Evolutionary conservation across 169 alveolate species (phyloP).

Genomic region (Theileria equi): DNA sequence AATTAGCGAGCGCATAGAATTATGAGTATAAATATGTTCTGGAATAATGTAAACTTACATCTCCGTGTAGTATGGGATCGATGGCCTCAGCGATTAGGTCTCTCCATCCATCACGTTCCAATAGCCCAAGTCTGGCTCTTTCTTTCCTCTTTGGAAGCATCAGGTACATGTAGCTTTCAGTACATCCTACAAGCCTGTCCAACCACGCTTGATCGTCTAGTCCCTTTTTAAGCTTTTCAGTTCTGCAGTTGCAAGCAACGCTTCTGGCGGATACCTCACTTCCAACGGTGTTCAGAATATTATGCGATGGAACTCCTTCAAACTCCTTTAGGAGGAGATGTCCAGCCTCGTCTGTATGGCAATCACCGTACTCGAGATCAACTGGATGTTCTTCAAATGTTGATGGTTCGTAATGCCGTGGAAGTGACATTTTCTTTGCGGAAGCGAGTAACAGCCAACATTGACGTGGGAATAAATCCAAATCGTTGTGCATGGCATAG

Average conservation of each 20-base stretch:
- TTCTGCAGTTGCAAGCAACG: constrained; percentile 60
- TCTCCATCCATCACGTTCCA: constrained; percentile 76
- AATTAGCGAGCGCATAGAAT: neutral
- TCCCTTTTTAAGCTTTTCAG: constrained; percentile 49
- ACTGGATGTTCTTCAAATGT: constrained; percentile 67
- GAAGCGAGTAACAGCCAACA: constrained; percentile 76
- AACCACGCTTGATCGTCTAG: constrained; percentile 67
- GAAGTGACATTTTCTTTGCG: constrained; percentile 74
- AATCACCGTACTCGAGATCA: constrained; percentile 60
- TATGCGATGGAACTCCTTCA: constrained; percentile 8
- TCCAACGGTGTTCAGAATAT: constrained; percentile 45
- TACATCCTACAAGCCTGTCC: constrained; percentile 68
- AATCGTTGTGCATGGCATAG: constrained; percentile 73
- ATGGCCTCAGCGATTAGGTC: constrained; percentile 62
- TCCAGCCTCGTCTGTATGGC: constrained; percentile 64
- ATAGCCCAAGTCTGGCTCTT: constrained; percentile 66
- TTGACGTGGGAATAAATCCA: constrained; percentile 78
- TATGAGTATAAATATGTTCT: neutral
- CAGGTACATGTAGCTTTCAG: constrained; percentile 75
- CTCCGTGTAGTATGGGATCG: constrained; percentile 64
- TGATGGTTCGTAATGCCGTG: constrained; percentile 77
- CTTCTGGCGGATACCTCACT: constrained; percentile 35
- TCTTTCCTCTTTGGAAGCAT: constrained; percentile 75
- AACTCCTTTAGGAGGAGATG: constrained; percentile 29
- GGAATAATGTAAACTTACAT: constrained; percentile 31